These are phyloP conservation scores for Neurospora sp. DNA, from an alignment of 495 filamentous ascomycete genomes.

Conservation along the genomic window DNA sequence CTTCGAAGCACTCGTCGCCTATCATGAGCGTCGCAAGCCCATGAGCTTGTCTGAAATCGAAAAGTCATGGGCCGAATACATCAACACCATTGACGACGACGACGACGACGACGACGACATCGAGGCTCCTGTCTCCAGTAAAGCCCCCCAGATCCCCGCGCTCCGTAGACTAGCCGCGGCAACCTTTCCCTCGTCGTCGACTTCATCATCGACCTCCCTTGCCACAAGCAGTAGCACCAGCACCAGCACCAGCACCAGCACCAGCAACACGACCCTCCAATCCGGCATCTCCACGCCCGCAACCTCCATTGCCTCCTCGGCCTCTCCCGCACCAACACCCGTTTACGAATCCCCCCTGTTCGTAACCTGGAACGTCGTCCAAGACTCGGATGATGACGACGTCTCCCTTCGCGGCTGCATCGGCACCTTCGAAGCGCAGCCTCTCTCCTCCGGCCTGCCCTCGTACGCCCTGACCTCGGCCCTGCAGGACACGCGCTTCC, in stretches of 20 bases:
- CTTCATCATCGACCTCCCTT: slow-evolving; percentile 13
- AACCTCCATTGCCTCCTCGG: slow-evolving; percentile 26
- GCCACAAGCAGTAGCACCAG: slow-evolving; percentile 10
- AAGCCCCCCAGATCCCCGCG: slow-evolving; percentile 6
- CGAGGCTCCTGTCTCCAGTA: not conserved
- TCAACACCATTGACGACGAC: slow-evolving; percentile 21
- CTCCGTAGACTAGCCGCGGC: slow-evolving; percentile 11
- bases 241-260: slow-evolving; percentile 17
- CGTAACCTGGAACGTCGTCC: slow-evolving; percentile 86
- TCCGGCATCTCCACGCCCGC: slow-evolving; percentile 20
- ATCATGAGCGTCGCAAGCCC: slow-evolving; percentile 31
- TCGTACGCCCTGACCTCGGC: slow-evolving; percentile 85
- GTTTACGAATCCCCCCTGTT: slow-evolving; percentile 60
- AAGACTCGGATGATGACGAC: slow-evolving; percentile 30
- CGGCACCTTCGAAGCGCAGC: slow-evolving; percentile 81
- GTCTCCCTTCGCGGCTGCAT: slow-evolving; percentile 82
- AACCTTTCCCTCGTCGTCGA: slow-evolving; percentile 20
- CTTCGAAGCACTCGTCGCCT: slow-evolving; percentile 70
- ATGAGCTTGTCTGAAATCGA: slow-evolving; percentile 56
- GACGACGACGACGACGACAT: slow-evolving; percentile 7
- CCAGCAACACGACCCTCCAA: slow-evolving; percentile 5
- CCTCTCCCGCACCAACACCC: slow-evolving; percentile 1
- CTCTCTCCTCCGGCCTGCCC: slow-evolving; percentile 59
- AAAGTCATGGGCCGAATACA: slow-evolving; percentile 55
- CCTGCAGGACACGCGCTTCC: slow-evolving; percentile 78